phyloP scores from a whole-genome alignment of 208 protist species.

The Trypanosoma mega region DNA sequence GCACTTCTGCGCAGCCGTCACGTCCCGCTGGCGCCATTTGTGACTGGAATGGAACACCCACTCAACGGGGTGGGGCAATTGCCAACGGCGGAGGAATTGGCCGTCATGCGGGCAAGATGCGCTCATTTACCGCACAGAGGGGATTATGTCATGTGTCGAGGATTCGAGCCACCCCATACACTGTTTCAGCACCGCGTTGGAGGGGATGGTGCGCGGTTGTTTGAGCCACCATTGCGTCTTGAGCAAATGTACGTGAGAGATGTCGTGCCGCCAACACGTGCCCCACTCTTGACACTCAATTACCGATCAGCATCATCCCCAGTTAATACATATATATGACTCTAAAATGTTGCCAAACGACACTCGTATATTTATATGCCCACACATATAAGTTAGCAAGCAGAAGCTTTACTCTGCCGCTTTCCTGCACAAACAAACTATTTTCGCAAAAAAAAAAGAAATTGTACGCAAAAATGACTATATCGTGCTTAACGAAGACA shows the following conservation, averaged over 20 bases:
- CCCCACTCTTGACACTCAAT: no score
- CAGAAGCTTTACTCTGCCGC: no score
- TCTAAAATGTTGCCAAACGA: no score
- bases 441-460: no score
- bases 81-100: background rate
- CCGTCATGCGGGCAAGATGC: background rate
- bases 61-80: background rate
- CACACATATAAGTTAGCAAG: no score
- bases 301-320: no score
- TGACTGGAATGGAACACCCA: conserved; percentile 12
- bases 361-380: no score
- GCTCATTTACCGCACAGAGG: background rate
- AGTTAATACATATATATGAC: no score
- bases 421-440: no score
- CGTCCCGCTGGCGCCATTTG: conserved; percentile 49
- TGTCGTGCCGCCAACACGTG: conserved; percentile 22
- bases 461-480: no score
- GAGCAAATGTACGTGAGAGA: conserved; percentile 2
- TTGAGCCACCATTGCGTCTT: conserved; percentile 1
- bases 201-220: background rate
- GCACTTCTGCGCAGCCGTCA: conserved; percentile 46
- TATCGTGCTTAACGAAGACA: no score
- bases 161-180: conserved; percentile 10
- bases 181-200: conserved; percentile 1
- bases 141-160: conserved; percentile 14